A percentile compares a stretch with the other conserved stretches of the same genome.
phyloP scores from a whole-genome alignment of 1,284 basidiomycete species.

The Amylostereum areolatum region DNA sequence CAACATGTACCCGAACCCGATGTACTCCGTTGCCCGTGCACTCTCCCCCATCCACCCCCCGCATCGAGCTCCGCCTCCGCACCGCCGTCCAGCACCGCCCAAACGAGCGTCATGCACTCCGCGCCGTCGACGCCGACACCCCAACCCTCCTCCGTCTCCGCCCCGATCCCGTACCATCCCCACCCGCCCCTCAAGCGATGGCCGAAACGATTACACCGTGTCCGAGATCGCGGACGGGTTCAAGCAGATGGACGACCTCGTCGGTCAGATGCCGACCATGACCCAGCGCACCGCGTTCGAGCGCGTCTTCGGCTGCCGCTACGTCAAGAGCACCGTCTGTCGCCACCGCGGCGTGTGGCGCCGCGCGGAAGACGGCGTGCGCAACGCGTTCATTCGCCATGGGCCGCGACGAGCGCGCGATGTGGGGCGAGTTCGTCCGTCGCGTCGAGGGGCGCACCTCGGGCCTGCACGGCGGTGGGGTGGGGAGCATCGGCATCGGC shows the following conservation, averaged over 20 bases:
- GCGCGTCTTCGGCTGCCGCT: slow-evolving; percentile 57
- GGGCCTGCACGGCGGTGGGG: slow-evolving; percentile 3
- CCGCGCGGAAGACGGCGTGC: slow-evolving; percentile 40
- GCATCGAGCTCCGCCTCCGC: neutral
- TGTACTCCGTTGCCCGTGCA: neutral
- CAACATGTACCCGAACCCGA: neutral
- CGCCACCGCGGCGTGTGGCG: slow-evolving; percentile 60
- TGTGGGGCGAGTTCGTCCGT: slow-evolving; percentile 62
- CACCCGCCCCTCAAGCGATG: slow-evolving; percentile 58
- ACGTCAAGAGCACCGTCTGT: slow-evolving; percentile 67
- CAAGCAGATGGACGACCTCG: slow-evolving; percentile 45
- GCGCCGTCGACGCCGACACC: slow-evolving; percentile 6
- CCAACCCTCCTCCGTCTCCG: slow-evolving; percentile 5
- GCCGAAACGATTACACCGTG: slow-evolving; percentile 68
- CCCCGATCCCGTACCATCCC: slow-evolving; percentile 37
- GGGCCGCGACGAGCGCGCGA: slow-evolving; percentile 49
- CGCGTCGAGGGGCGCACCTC: slow-evolving; percentile 35
- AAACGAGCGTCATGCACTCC: slow-evolving; percentile 5
- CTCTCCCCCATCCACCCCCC: neutral
- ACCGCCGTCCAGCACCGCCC: slow-evolving; percentile 4
- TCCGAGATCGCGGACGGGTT: slow-evolving; percentile 54
- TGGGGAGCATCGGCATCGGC: neutral
- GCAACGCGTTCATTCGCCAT: slow-evolving; percentile 45
- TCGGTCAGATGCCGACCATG: slow-evolving; percentile 30
- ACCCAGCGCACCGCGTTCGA: slow-evolving; percentile 60